Percentiles rank a stretch among this genome's conserved stretches.
Conservation (phyloP, 495 filamentous ascomycete species). For the Penicillium salamii region DNA sequence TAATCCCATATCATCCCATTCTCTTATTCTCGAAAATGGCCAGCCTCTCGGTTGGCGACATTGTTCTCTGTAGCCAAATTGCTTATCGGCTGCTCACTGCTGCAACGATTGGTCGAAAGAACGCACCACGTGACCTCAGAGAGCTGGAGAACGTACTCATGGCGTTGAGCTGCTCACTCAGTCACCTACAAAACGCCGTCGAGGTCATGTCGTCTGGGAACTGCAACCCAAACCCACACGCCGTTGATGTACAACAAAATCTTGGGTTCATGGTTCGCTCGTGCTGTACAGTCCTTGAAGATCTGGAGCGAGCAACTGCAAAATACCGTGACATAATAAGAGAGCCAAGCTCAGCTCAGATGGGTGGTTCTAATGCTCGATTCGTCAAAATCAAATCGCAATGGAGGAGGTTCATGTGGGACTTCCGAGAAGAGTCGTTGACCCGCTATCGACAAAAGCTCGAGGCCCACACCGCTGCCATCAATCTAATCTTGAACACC, state of each 20-base stretch:
- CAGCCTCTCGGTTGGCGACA: constrained; percentile 10
- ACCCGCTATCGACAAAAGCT: constrained; percentile 5
- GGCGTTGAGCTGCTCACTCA: constrained; percentile 1
- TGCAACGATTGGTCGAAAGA: not conserved
- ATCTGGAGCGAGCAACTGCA: constrained; percentile 4
- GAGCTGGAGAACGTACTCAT: constrained; percentile 1
- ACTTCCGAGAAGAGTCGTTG: constrained; percentile 1
- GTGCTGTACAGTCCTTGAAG: not conserved
- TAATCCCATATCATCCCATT: no score
- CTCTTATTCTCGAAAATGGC: constrained; percentile 2
- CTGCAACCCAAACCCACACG: no score
- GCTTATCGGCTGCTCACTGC: constrained; percentile 1
- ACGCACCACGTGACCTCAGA: not conserved
- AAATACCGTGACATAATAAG: not conserved
- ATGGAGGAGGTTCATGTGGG: constrained; percentile 5
- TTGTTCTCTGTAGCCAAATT: constrained; percentile 6
- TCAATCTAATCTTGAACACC: not conserved
- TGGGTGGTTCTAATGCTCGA: not conserved
- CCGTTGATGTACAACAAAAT: not conserved
- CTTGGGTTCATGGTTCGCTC: constrained; percentile 1
- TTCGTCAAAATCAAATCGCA: not conserved
- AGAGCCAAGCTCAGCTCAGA: not conserved
- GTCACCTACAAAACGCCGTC: not conserved
- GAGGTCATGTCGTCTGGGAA: not conserved
- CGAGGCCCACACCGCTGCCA: constrained; percentile 1